Base-by-base conservation (phyloP, 805 yeast species). In the Jamesozyma jinghongensis region DNA sequence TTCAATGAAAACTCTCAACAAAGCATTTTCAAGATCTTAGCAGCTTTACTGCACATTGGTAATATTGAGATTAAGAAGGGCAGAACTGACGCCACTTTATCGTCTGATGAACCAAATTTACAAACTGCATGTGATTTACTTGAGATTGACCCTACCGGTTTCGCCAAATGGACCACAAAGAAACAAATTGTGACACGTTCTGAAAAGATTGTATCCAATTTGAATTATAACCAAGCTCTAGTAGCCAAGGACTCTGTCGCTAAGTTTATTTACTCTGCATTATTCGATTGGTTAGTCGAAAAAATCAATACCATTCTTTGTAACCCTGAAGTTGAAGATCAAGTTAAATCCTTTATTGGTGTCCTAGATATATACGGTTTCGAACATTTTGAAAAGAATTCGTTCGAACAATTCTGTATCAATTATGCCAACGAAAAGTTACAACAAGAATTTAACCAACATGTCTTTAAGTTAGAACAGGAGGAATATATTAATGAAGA, bases 161-260 rank as follows among this genome's bases (percentile, higher is more conserved):
- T 90, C 61, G 81, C 90, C 22, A 86, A 85, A 63, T 90, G 97
- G 97, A 77, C 83, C 53, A 79, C 82, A 35, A 92, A 90, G 67
- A 87, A 85, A 59, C 97, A 88, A 63, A 85, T 92, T 49, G 74
- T 75, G 19, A 88, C 96, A n/a, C 74, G 97, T 60, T 79, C 87
- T 10, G 97, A 92, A 63, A 88, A 85, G 62, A 88, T 90, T 57
- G 78, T 80, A 36, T 80, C 94, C 19, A 86, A 83, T 58, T 70
- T 90, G 56, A 85, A 74, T 53, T 82, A 77, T 59, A 77, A 77
- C 52, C 95, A 88, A 59, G 94, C 97, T 7, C 53, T 77, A 19
- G 96, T 88, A 25, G 90, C 96, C 12, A 78, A 95, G 57, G 97
- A 90, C 65, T 92, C 98, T n/a, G 94, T 90, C 40, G 86, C 97